Evolutionary conservation across 805 yeast species (phyloP).

Genomic region (Nakazawaea populi): DNA sequence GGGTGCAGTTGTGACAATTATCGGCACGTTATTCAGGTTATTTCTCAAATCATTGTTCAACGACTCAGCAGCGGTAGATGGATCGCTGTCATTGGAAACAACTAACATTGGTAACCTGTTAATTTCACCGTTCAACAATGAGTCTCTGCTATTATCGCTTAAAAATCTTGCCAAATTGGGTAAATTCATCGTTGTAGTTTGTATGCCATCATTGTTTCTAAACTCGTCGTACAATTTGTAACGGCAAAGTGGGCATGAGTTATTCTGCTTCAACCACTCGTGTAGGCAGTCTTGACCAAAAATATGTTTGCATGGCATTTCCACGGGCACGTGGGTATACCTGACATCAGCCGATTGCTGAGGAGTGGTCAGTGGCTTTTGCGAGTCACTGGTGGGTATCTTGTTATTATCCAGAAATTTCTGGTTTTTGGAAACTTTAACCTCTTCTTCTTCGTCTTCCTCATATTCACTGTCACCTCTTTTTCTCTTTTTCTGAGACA

Average conservation of each 20-base stretch:
- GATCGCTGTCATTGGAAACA: conserved; percentile 22
- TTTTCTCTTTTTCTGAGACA: conserved; percentile 15
- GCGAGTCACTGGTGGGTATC: background rate
- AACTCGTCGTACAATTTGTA: conserved; percentile 33
- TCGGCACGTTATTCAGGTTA: conserved; percentile 9
- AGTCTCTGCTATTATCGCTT: conserved; percentile 21
- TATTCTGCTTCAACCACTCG: conserved; percentile 74
- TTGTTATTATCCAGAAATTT: conserved; percentile 6
- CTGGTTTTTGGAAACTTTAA: conserved; percentile 1
- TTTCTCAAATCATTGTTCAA: conserved; percentile 11
- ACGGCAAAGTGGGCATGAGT: conserved; percentile 86
- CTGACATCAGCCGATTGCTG: conserved; percentile 14
- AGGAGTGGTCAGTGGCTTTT: background rate
- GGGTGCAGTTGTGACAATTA: conserved; percentile 12
- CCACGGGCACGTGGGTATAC: conserved; percentile 57
- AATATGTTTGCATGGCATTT: conserved; percentile 79
- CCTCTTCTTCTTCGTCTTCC: conserved; percentile 8
- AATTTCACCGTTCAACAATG: conserved; percentile 21
- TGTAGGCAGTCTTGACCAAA: conserved; percentile 83
- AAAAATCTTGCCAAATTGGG: conserved; percentile 30
- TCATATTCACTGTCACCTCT: conserved; percentile 2
- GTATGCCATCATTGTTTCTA: conserved; percentile 9
- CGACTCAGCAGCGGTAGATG: conserved; percentile 10
- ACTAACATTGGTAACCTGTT: conserved; percentile 24
- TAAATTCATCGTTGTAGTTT: conserved; percentile 25